Conservation (phyloP, 1,139 yeast genomes). For the Citeromyces siamensis region DNA sequence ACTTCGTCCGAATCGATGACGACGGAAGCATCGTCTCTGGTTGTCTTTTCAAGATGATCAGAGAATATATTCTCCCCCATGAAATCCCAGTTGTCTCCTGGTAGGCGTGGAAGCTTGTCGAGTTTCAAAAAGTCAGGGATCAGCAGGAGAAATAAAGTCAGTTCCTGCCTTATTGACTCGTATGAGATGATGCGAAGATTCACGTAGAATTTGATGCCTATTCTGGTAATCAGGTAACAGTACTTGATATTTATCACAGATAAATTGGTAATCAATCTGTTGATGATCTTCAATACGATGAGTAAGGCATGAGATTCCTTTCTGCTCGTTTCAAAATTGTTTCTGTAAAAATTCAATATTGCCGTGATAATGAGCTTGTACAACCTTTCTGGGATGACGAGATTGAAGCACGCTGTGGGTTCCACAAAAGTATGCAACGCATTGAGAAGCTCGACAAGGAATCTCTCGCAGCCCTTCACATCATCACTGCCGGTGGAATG, state of each 20-base stretch:
- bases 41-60: background rate
- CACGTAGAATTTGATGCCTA: slow-evolving; percentile 22
- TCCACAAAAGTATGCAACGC: slow-evolving; percentile 18
- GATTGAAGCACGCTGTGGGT: slow-evolving; percentile 18
- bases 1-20: background rate
- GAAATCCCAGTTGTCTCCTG: slow-evolving; percentile 10
- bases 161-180: slow-evolving; percentile 22
- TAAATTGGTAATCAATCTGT: slow-evolving; percentile 22
- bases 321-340: slow-evolving; percentile 11
- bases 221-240: slow-evolving; percentile 19
- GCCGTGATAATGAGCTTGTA: slow-evolving; percentile 10
- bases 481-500: slow-evolving; percentile 6
- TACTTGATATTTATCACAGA: slow-evolving; percentile 22
- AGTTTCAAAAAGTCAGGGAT: slow-evolving; percentile 14
- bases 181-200: slow-evolving; percentile 21
- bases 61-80: background rate
- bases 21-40: background rate
- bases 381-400: slow-evolving; percentile 10
- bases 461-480: slow-evolving; percentile 15
- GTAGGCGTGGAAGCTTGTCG: slow-evolving; percentile 13
- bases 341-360: slow-evolving; percentile 12
- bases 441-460: slow-evolving; percentile 19
- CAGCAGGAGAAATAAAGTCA: slow-evolving; percentile 26
- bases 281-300: slow-evolving; percentile 23
- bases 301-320: slow-evolving; percentile 14